phyloP scores from a whole-genome alignment of 345 rosid species.

The Citrus sinensis region DNA sequence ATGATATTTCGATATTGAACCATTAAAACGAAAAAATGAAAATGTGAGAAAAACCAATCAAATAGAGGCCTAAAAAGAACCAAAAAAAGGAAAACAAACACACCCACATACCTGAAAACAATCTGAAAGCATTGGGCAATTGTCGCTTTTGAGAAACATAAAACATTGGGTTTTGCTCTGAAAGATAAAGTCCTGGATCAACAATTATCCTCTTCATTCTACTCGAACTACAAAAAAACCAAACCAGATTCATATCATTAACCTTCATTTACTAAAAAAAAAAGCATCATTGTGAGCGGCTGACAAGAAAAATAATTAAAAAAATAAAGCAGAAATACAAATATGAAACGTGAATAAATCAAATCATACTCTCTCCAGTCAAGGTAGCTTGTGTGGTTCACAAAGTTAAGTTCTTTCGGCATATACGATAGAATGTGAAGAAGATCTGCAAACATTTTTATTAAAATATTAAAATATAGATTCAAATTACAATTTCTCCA shows the following conservation, averaged over 20 bases:
- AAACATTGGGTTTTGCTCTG: slow-evolving; percentile 68
- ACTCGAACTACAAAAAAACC: slow-evolving; percentile 54
- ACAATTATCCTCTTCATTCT: slow-evolving; percentile 83
- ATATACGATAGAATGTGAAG: slow-evolving; percentile 87
- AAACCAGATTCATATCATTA: neutral
- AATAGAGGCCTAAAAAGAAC: neutral
- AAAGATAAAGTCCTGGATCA: slow-evolving; percentile 90
- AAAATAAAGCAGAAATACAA: neutral
- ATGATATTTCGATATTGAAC: neutral
- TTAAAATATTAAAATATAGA: neutral
- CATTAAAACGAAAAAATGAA: neutral
- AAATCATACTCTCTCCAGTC: slow-evolving; percentile 91
- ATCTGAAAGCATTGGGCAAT: slow-evolving; percentile 69
- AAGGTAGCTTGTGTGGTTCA: slow-evolving; percentile 80
- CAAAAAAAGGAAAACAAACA: neutral
- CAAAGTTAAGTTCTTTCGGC: slow-evolving; percentile 77
- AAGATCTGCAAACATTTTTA: slow-evolving; percentile 59
- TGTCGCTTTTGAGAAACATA: slow-evolving; percentile 76
- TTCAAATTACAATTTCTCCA: neutral
- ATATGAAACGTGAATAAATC: slow-evolving; percentile 1
- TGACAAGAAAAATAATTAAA: too few species aligned
- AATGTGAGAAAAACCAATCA: neutral
- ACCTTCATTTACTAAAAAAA: neutral
- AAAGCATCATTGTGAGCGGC: neutral
- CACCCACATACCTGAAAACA: slow-evolving; percentile 64